A percentile compares a stretch with the other conserved stretches of the same genome.
These are phyloP conservation scores for Amanita exitialis DNA, from an alignment of 768 basidiomycete genomes.

Conservation along the genomic window DNA sequence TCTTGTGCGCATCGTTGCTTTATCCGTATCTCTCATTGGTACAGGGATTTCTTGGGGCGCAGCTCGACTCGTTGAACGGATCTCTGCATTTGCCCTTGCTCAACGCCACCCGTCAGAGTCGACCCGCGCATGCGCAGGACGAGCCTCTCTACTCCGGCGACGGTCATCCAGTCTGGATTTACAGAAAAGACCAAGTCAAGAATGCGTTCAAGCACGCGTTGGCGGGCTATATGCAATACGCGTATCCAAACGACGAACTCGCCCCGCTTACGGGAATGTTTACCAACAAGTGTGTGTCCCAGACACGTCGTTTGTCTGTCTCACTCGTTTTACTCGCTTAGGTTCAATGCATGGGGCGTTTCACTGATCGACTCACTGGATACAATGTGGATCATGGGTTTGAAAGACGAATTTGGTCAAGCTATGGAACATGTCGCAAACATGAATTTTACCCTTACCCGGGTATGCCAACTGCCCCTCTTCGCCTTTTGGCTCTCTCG, in stretches of 20 bases:
- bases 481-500: not conserved
- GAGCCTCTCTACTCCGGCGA: not conserved
- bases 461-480: constrained; percentile 7
- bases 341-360: constrained; percentile 42
- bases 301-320: not conserved
- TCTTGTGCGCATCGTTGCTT: too few species aligned
- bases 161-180: constrained; percentile 20
- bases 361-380: constrained; percentile 72
- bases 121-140: not conserved
- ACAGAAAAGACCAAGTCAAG: constrained; percentile 36
- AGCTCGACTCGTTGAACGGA: too few species aligned
- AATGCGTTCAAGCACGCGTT: constrained; percentile 49
- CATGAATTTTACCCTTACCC: constrained; percentile 30
- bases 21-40: too few species aligned
- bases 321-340: constrained; percentile 6
- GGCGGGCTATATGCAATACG: constrained; percentile 37
- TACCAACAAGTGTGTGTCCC: constrained; percentile 38
- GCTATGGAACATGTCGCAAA: constrained; percentile 40
- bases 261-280: constrained; percentile 29
- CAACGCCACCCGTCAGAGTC: too few species aligned
- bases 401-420: constrained; percentile 56
- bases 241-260: constrained; percentile 46
- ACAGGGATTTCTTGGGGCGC: too few species aligned
- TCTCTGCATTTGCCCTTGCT: too few species aligned
- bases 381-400: constrained; percentile 73